Evolutionary conservation across 768 basidiomycete species (phyloP).

Genomic region (Rhodotorula graminis): DNA sequence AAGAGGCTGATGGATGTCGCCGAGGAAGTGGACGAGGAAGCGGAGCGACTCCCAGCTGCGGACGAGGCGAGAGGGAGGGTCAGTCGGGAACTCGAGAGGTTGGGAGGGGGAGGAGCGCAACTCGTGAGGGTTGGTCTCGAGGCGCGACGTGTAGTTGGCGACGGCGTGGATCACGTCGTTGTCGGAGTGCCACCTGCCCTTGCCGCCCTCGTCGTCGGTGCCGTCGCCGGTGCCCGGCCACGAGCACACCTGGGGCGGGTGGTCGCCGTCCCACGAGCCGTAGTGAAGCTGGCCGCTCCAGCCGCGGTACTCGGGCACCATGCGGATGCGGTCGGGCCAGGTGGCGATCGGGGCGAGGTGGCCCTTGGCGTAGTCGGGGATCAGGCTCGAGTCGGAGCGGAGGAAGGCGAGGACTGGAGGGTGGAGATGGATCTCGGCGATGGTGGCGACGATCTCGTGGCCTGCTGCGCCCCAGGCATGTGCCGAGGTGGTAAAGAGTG

Average conservation of each 20-base stretch:
- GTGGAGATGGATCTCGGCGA: slow-evolving; percentile 86
- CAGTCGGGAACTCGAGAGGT: background rate
- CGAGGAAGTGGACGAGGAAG: slow-evolving; percentile 83
- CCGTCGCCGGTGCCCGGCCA: slow-evolving; percentile 36
- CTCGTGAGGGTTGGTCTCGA: slow-evolving; percentile 28
- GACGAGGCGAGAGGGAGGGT: background rate
- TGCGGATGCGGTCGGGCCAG: slow-evolving; percentile 73
- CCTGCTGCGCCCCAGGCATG: slow-evolving; percentile 46
- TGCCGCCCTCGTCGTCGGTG: background rate
- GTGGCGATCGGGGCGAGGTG: slow-evolving; percentile 75
- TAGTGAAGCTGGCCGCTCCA: slow-evolving; percentile 37
- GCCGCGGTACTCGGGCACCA: slow-evolving; percentile 22
- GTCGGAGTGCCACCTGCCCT: slow-evolving; percentile 56
- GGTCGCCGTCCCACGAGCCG: slow-evolving; percentile 7
- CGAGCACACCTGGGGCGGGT: slow-evolving; percentile 64
- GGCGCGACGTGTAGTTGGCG: slow-evolving; percentile 56
- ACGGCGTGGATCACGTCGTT: slow-evolving; percentile 72
- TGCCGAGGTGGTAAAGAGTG: background rate
- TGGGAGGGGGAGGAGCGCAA: background rate
- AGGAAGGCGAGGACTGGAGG: slow-evolving; percentile 54
- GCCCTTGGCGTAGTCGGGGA: slow-evolving; percentile 58
- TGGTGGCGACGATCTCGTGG: slow-evolving; percentile 87
- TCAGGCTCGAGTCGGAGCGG: slow-evolving; percentile 55
- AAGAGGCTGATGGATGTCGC: slow-evolving; percentile 89
- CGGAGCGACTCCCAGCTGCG: slow-evolving; percentile 61